These are phyloP conservation scores for Hymenoscyphus fructigenus DNA, from an alignment of 2,329 filamentous ascomycete species.

Conservation along the genomic window DNA sequence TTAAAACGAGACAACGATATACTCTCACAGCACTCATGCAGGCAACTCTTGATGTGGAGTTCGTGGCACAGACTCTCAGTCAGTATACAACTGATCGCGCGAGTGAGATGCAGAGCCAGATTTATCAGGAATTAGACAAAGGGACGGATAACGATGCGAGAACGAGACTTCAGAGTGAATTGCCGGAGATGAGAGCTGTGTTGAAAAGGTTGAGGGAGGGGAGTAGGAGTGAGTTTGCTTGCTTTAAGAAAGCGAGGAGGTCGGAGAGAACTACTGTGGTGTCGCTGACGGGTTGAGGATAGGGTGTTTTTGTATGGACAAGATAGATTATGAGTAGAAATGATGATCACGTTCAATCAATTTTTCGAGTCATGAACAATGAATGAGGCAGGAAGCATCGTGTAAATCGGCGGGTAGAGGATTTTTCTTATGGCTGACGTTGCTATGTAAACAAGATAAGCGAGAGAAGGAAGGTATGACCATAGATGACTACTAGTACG, in stretches of 20 bases:
- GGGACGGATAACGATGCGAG: constrained; percentile 87
- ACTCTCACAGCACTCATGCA: constrained; percentile 86
- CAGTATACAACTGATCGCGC: constrained; percentile 86
- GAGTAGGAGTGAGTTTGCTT: constrained; percentile 84
- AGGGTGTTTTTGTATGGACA: too few relatives aligned
- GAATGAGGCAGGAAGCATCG: too few relatives aligned
- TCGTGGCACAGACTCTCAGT: constrained; percentile 88
- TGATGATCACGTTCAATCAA: too few relatives aligned
- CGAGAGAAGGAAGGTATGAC: too few relatives aligned
- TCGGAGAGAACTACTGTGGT: constrained; percentile 13
- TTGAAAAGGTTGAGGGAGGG: constrained; percentile 81
- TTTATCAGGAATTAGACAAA: constrained; percentile 87
- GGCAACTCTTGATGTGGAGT: constrained; percentile 95
- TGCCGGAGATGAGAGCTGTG: constrained; percentile 84
- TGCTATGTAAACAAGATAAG: too few relatives aligned
- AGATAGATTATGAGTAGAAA: not conserved
- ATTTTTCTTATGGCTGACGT: too few relatives aligned
- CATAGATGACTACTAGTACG: too few relatives aligned
- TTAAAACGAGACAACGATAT: constrained; percentile 66
- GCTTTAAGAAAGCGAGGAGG: constrained; percentile 61
- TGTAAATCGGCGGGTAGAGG: too few relatives aligned
- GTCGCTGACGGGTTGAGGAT: not conserved
- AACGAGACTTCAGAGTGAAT: constrained; percentile 75
- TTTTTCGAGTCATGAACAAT: too few relatives aligned
- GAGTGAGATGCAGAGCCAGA: constrained; percentile 78